Conservation (phyloP, 148 eudicot genomes). For the Mesembryanthemum crystallinum region DNA sequence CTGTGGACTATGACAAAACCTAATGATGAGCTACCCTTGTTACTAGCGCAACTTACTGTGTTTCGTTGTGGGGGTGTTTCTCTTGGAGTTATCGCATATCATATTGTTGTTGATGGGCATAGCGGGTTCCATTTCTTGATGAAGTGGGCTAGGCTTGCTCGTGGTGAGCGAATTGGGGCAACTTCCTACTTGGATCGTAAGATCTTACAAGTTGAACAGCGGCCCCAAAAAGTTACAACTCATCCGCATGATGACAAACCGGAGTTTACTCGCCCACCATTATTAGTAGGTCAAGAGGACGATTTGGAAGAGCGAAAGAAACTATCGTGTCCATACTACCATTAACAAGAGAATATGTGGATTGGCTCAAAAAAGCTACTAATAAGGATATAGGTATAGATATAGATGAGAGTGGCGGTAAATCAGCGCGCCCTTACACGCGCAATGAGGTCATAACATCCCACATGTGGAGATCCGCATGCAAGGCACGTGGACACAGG, state of each 20-base stretch:
- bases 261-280: not conserved
- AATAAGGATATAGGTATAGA: not conserved
- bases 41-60: conserved; percentile 22
- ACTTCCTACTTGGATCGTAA: conserved; percentile 18
- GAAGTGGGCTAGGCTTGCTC: conserved; percentile 33
- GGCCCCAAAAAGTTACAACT: not conserved
- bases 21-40: conserved; percentile 19
- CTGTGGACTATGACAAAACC: conserved; percentile 24
- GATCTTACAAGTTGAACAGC: conserved; percentile 5
- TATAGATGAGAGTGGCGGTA: not conserved
- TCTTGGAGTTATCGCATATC: conserved; percentile 24
- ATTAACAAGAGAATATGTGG: conserved; percentile 15
- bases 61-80: conserved; percentile 28
- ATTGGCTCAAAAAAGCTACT: conserved; percentile 16
- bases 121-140: conserved; percentile 25
- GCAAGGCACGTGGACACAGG: conserved; percentile 23
- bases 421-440: conserved; percentile 6
- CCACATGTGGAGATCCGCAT: conserved; percentile 26
- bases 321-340: conserved; percentile 1
- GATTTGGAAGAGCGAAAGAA: conserved; percentile 9
- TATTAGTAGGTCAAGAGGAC: not conserved
- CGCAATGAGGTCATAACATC: conserved; percentile 21
- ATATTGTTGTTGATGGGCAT: conserved; percentile 23
- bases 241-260: no score
- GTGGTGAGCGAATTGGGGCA: conserved; percentile 17